Evolutionary conservation across 306 rosid genomes (phyloP).

Genomic region (Parietaria judaica): DNA sequence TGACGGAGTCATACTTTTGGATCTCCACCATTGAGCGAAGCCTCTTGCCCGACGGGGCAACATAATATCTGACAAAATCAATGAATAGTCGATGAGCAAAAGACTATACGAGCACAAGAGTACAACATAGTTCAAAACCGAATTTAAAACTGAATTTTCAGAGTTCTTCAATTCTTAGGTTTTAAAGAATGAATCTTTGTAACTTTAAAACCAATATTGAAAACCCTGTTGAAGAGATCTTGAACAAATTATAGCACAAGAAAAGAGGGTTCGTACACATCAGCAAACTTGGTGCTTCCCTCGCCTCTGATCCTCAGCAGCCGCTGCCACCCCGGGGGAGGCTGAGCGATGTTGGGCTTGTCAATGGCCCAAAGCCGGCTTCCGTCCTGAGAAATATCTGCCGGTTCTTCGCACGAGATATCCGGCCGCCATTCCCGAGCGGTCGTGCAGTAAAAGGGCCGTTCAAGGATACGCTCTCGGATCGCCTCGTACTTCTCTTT

Average conservation of each 20-base stretch:
- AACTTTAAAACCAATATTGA: not conserved
- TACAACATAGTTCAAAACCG: not conserved
- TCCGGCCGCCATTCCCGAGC: slow-evolving; percentile 83
- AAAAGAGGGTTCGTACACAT: slow-evolving; percentile 45
- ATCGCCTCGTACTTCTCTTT: slow-evolving; percentile 87
- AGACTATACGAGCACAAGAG: too few species aligned
- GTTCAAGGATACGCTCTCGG: slow-evolving; percentile 66
- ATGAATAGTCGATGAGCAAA: slow-evolving; percentile 1
- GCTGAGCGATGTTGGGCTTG: slow-evolving; percentile 86
- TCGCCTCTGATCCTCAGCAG: slow-evolving; percentile 73
- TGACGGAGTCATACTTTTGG: slow-evolving; percentile 50
- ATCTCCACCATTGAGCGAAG: slow-evolving; percentile 88
- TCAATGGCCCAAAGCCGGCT: slow-evolving; percentile 94
- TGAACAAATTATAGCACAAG: not conserved
- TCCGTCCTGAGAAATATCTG: slow-evolving; percentile 80
- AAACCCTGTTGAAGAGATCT: not conserved
- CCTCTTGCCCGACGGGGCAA: slow-evolving; percentile 79
- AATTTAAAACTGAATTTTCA: not conserved
- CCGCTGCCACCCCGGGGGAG: slow-evolving; percentile 89
- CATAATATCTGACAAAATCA: slow-evolving; percentile 55
- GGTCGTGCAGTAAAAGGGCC: slow-evolving; percentile 60
- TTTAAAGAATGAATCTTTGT: not conserved
- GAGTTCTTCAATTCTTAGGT: not conserved
- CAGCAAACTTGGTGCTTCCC: slow-evolving; percentile 90
- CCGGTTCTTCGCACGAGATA: slow-evolving; percentile 73